phyloP scores from a whole-genome alignment of 495 filamentous ascomycete species.

The Xylaria curta region DNA sequence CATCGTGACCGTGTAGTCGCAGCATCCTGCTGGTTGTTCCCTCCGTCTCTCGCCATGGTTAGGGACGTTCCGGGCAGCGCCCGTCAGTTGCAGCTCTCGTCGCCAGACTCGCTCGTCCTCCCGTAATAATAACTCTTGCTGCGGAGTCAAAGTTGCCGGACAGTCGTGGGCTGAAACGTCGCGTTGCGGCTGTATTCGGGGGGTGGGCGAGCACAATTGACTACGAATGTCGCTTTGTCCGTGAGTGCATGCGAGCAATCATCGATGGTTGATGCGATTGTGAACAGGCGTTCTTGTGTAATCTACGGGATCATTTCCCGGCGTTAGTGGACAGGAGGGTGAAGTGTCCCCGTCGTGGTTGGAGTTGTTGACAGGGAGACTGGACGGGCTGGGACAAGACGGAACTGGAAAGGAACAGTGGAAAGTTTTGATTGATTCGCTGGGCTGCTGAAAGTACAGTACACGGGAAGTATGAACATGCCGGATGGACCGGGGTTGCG shows the following conservation, averaged over 20 bases:
- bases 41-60: constrained; percentile 54
- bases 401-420: constrained; percentile 39
- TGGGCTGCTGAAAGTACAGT: constrained; percentile 11
- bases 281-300: neutral
- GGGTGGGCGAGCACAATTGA: constrained; percentile 8
- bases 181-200: constrained; percentile 14
- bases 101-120: constrained; percentile 45
- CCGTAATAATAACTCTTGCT: neutral
- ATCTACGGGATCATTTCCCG: constrained; percentile 8
- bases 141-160: constrained; percentile 1
- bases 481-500: constrained; percentile 30
- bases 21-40: constrained; percentile 52
- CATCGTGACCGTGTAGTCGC: constrained; percentile 75
- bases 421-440: constrained; percentile 45
- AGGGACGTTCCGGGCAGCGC: constrained; percentile 55
- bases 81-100: constrained; percentile 53
- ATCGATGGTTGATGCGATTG: neutral
- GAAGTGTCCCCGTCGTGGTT: constrained; percentile 30
- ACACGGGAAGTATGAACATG: constrained; percentile 14
- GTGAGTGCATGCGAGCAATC: constrained; percentile 17
- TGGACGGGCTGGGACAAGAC: constrained; percentile 13
- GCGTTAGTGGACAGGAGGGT: constrained; percentile 27
- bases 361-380: constrained; percentile 41
- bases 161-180: neutral
- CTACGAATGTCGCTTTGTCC: neutral